A percentile compares a stretch with the other conserved stretches of the same genome.
These are phyloP conservation scores for Oryza nivara DNA, from an alignment of 176 grass and related monocot species.

Conservation along the genomic window DNA sequence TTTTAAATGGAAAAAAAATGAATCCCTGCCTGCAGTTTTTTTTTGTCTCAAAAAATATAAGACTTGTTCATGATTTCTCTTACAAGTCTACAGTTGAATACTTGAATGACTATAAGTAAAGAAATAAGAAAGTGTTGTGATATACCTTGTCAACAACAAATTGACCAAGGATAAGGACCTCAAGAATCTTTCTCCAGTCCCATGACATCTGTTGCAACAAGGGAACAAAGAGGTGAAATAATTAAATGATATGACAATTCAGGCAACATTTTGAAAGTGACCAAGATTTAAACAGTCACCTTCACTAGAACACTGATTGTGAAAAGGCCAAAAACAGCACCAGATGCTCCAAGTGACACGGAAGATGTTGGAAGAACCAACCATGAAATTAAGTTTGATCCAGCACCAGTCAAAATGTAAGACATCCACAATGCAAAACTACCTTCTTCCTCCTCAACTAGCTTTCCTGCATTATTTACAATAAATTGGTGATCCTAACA, in stretches of 20 bases:
- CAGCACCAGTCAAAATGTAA: slow-evolving; percentile 94
- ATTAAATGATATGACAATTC: not conserved
- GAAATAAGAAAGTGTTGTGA: slow-evolving; percentile 18
- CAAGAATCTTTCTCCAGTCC: slow-evolving; percentile 99
- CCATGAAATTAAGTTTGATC: slow-evolving; percentile 92
- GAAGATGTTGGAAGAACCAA: slow-evolving; percentile 74
- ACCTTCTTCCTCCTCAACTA: slow-evolving; percentile 97
- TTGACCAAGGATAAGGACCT: slow-evolving; percentile 93
- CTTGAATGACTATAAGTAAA: not conserved
- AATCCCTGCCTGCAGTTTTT: too few species aligned
- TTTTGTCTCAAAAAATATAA: too few species aligned
- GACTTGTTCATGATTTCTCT: not conserved
- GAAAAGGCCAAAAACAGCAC: slow-evolving; percentile 97
- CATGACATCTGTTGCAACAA: slow-evolving; percentile 83
- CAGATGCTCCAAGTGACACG: slow-evolving; percentile 92
- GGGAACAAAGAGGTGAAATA: not conserved
- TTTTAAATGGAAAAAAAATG: too few species aligned
- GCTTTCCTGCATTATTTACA: slow-evolving; percentile 70
- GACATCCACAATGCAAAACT: slow-evolving; percentile 92
- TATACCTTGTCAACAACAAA: slow-evolving; percentile 96
- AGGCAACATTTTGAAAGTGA: slow-evolving; percentile 19
- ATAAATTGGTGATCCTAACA: slow-evolving; percentile 28
- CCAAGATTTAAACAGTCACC: slow-evolving; percentile 52
- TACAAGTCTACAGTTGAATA: not conserved
- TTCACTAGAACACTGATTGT: slow-evolving; percentile 98